Evolutionary conservation across 2,329 filamentous ascomycete species (phyloP).

Genomic region (Massarina eburnea): DNA sequence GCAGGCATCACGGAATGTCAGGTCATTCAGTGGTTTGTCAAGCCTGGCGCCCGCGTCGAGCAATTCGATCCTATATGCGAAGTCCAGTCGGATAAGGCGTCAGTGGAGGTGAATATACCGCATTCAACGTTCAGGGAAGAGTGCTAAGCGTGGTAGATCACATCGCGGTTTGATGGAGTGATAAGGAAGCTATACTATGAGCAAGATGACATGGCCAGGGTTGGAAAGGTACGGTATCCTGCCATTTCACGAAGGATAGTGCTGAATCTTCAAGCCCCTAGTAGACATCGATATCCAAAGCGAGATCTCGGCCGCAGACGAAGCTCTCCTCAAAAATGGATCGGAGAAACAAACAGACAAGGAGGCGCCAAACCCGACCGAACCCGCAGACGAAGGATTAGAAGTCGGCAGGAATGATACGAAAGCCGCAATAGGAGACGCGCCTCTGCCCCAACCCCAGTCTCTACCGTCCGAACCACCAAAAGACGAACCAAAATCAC

Average conservation of each 20-base stretch:
- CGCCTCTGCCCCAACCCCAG: slow-evolving; percentile 16
- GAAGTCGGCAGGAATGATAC: slow-evolving; percentile 40
- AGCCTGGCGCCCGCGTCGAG: slow-evolving; percentile 91
- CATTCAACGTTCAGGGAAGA: background rate
- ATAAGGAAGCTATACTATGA: slow-evolving; percentile 97
- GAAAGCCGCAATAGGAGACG: slow-evolving; percentile 24
- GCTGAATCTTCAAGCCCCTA: slow-evolving; percentile 62
- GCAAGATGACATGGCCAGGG: slow-evolving; percentile 92
- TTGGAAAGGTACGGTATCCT: slow-evolving; percentile 63
- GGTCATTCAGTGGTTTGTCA: slow-evolving; percentile 99
- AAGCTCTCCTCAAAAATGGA: slow-evolving; percentile 43
- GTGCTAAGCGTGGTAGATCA: slow-evolving; percentile 65
- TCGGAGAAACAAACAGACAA: slow-evolving; percentile 28
- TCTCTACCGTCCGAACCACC: slow-evolving; percentile 22
- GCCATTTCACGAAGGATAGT: background rate
- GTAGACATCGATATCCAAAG: slow-evolving; percentile 93
- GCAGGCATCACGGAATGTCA: slow-evolving; percentile 96
- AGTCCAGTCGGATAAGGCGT: slow-evolving; percentile 96
- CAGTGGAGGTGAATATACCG: slow-evolving; percentile 53
- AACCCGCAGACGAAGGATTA: slow-evolving; percentile 23
- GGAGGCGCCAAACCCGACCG: slow-evolving; percentile 14
- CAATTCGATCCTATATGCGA: slow-evolving; percentile 98
- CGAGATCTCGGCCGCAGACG: slow-evolving; percentile 66
- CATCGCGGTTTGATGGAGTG: slow-evolving; percentile 89
- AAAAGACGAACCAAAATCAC: slow-evolving; percentile 18